Percentiles rank a stretch among this genome's conserved stretches.
Conservation (phyloP, 2,329 filamentous ascomycete species). For the Monosporascus ibericus region DNA sequence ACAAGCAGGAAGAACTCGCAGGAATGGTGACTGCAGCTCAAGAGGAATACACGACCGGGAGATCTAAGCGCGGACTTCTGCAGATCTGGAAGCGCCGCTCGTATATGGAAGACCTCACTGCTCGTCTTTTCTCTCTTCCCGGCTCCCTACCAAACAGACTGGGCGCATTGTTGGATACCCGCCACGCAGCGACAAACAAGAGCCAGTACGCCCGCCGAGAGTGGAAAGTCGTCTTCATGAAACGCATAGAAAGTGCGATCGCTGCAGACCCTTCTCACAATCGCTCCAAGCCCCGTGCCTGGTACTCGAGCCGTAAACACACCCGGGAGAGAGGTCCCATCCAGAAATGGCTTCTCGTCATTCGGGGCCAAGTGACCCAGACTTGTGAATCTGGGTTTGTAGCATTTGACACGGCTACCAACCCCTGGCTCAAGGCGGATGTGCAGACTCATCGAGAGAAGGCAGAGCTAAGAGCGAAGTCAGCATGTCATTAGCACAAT, state of each 20-base stretch:
- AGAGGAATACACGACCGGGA: not conserved
- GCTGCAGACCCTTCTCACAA: slow-evolving; percentile 4
- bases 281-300: not conserved
- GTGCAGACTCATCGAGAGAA: not conserved
- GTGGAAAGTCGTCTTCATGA: slow-evolving; percentile 13
- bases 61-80: not conserved
- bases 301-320: not conserved
- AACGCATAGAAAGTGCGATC: slow-evolving; percentile 3
- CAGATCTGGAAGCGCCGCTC: slow-evolving; percentile 1
- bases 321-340: slow-evolving; percentile 1
- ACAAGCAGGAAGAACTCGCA: slow-evolving; percentile 9
- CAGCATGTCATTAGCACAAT: not conserved
- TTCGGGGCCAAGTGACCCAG: slow-evolving; percentile 10
- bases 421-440: slow-evolving; percentile 12
- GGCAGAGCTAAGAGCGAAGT: not conserved
- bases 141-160: slow-evolving; percentile 10
- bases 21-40: slow-evolving; percentile 2
- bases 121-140: slow-evolving; percentile 10
- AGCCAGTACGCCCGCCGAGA: slow-evolving; percentile 9
- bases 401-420: slow-evolving; percentile 8
- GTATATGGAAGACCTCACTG: slow-evolving; percentile 8
- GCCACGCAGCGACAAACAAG: slow-evolving; percentile 13
- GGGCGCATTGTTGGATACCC: slow-evolving; percentile 12
- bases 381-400: slow-evolving; percentile 8
- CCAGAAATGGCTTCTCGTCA: slow-evolving; percentile 13